These are phyloP conservation scores for Fusarium metavorans DNA, from an alignment of 2,329 filamentous ascomycete genomes.

Conservation along the genomic window DNA sequence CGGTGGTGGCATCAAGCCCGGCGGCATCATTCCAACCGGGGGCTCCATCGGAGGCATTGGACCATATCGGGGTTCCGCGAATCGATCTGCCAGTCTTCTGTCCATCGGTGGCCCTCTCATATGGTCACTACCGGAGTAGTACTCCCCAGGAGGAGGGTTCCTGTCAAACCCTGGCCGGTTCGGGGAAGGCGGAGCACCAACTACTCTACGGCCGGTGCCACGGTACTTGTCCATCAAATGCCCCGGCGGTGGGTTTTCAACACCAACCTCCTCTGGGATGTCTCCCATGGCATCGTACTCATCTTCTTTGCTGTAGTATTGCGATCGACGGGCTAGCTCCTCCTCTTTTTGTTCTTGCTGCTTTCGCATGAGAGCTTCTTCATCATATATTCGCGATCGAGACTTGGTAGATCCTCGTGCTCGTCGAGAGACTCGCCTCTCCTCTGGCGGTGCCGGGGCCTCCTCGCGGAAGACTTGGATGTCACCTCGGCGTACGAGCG, in stretches of 20 bases:
- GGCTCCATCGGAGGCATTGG: conserved; percentile 36
- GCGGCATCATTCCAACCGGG: conserved; percentile 34
- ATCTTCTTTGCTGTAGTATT: conserved; percentile 54
- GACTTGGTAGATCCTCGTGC: conserved; percentile 41
- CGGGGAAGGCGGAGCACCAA: conserved; percentile 37
- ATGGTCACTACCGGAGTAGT: conserved; percentile 58
- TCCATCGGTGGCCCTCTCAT: conserved; percentile 61
- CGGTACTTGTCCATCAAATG: conserved; percentile 73
- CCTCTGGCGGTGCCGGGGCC: conserved; percentile 46
- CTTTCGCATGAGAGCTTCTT: conserved; percentile 59
- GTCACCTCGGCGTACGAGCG: conserved; percentile 47
- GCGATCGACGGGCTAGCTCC: conserved; percentile 44
- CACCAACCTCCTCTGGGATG: conserved; percentile 54
- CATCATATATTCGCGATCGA: conserved; percentile 55
- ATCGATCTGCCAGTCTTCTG: conserved; percentile 63
- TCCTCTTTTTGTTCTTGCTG: conserved; percentile 63
- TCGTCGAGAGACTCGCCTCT: conserved; percentile 39
- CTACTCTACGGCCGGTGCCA: conserved; percentile 47
- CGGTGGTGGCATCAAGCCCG: conserved; percentile 46
- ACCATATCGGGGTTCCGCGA: conserved; percentile 57
- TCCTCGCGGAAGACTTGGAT: conserved; percentile 38
- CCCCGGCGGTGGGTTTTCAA: conserved; percentile 64
- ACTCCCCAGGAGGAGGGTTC: conserved; percentile 50
- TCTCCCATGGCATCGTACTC: conserved; percentile 50
- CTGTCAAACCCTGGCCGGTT: conserved; percentile 44